Evolutionary conservation across 305 asterid species (phyloP), one percentile per base, ranked within the genome.

Genomic region (Salvia sclarea): DNA sequence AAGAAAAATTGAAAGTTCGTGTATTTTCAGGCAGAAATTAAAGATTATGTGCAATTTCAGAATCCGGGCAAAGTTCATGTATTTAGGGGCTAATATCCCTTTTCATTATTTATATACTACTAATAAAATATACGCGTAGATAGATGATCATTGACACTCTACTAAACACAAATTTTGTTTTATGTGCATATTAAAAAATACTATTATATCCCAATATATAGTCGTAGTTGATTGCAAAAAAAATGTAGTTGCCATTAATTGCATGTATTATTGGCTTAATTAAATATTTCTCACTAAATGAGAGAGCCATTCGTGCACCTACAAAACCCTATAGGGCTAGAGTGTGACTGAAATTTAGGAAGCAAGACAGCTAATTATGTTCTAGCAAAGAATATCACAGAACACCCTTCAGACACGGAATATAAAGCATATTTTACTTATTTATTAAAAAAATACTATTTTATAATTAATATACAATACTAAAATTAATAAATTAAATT

Each of bases 331-430:
- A 38, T 11, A 33, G 61, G 43, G 8, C 5, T 59, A 45, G 69
- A 17, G 17, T 30, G 41, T 59, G 67, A 47, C 13, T 11, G 14
- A 9, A 13, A 14, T 10, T 22, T 20, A 50, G 69, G 63, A 49
- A 60, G 50, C 75, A 70, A 37, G 37, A 38, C 63, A 61, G 37
- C 45, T 49, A 60, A 59, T 7, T 8, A 33, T 57, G 66, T 33
- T 20, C 40, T 31, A 33, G 48, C 12, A n/a, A 68, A 31, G 25
- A 20, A 44, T 44, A 44, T 57, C 20, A 56, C 30, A 31, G 45
- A 45, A 45, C 74, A 69, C 66, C 65, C 74, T 30, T 3, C 6
- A n/a, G 66, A 57, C 74, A 69, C 74, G 74, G 47, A 57, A 69
- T 69, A 18, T 56, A 69, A 35, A 24, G 56, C 56, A 4, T n/a